Evolutionary conservation across 306 rosid species (phyloP), one percentile per base, ranked within the genome.

Genomic region (Clitoria ternatea): DNA sequence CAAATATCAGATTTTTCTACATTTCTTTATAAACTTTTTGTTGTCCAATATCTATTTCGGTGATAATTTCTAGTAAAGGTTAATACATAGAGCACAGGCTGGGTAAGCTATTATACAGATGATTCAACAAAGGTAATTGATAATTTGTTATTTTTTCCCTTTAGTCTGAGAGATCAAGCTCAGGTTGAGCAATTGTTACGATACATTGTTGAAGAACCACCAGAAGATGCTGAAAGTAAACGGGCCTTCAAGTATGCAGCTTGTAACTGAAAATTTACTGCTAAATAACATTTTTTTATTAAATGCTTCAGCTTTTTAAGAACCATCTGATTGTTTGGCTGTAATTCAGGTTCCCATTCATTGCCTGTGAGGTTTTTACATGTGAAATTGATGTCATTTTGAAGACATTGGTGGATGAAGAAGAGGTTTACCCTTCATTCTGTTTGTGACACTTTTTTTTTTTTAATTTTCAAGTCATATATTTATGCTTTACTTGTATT

Each of bases 311-410:
- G 27, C 32, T 54, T 44, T 57, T 14, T n/a, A 39, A 26, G 2
- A 66, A 43, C 61, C 72, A 73, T 71, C 73, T 82, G 55, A 75
- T 77, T 68, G 53, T 62, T 77, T 66, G 65, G 77, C 54, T 75
- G 52, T 66, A 69, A 67, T 52, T 15, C 76, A 95, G 99, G 96
- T 91, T 91, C 80, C 99, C 99, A 5, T 95, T 91, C 86, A 91
- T 95, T 76, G 84, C 97, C 43, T 91, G 99, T 65, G 99, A 95
- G 86, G 82, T 95, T 75, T 91, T 95, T 75, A 89, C 97, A 19
- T 95, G 99, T 81, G 99, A 95, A 85, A 91, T 91, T 79, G 99
- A 95, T 73, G 99, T 89, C 78, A 95, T 95, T 77, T 82, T 95
- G 83, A 95, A 95, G 96, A 88, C 97, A 66, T 77, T 95, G 79